These are phyloP conservation scores for Mariannaea elegans DNA, from an alignment of 2,329 filamentous ascomycete species.

Conservation along the genomic window DNA sequence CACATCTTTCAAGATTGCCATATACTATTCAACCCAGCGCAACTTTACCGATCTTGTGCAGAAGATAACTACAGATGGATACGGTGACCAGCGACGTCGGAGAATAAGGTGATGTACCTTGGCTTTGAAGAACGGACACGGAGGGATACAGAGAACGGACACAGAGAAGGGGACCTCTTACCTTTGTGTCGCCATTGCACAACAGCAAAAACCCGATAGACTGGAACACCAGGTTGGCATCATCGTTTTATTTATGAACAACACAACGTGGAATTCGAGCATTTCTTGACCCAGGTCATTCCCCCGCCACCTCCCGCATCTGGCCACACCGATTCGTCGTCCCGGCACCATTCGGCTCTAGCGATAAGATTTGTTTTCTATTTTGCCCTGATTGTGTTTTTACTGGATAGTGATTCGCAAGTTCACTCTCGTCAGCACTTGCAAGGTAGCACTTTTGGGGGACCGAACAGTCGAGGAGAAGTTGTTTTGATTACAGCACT, in stretches of 20 bases:
- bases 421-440: neutral
- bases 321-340: neutral
- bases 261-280: neutral
- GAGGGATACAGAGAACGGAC: no score
- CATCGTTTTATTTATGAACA: neutral
- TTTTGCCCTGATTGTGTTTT: neutral
- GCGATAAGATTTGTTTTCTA: neutral
- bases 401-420: neutral
- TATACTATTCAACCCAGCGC: neutral
- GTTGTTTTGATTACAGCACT: neutral
- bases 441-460: neutral
- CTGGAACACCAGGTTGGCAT: neutral
- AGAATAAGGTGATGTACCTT: conserved; percentile 6
- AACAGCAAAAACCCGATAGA: conserved; percentile 1
- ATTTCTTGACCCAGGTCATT: neutral
- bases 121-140: neutral
- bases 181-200: neutral
- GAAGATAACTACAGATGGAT: conserved; percentile 1
- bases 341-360: conserved; percentile 6
- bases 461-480: neutral
- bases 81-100: conserved; percentile 1
- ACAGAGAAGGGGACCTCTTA: neutral
- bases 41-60: neutral
- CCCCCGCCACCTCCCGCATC: conserved; percentile 3
- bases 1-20: neutral